Base-by-base conservation (phyloP, 2,329 filamentous ascomycete genomes). In the Fusarium brachygibbosum region DNA sequence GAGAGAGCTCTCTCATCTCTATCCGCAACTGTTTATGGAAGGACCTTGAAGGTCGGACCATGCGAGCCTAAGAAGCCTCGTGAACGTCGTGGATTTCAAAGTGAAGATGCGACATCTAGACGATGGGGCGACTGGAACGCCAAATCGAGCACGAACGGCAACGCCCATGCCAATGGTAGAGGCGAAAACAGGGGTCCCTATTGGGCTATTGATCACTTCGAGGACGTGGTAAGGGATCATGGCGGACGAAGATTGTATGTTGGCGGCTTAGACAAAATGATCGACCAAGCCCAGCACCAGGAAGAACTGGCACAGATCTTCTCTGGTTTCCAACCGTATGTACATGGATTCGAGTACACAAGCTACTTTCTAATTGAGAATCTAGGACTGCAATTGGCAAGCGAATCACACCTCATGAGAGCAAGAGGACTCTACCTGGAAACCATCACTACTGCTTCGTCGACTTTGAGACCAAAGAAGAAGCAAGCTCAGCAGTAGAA, bases 391-490 rank as follows among this genome's bases (percentile, higher is more conserved):
- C 68, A 1, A 81, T 86, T 46, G 81, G 84, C 68, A 86, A 86
- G 69, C 79, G 84, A 19, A 90, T 86, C 81, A 90, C 84, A 46
- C 87, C 84, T 66, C 88, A 82, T 75, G 88, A 80, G 73, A 87
- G 78, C 73, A 90, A 83, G 60, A 81, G 79, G 28, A 76, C 80
- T n/a, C 80, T 82, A 40, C 79, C 82, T 0, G 87, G 86, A 31
- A 84, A 87, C 66, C 83, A 88, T 73, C 86, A 90, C 77, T 91
- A 88, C 76, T 87, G 87, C 70, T 91, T 91, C 62, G 86, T 91
- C n/a, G 88, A 91, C 71, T 84, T 91, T 58, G 80, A 79, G 48
- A 86, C 82, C 8, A 75, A 79, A 1, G 83, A 88, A 53, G 85
- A 90, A 65, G 87, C 87, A 1, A 76, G 83, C 34, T 77, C 77